Conservation (phyloP, 2,329 filamentous ascomycete species). For the Fusarium musae region DNA sequence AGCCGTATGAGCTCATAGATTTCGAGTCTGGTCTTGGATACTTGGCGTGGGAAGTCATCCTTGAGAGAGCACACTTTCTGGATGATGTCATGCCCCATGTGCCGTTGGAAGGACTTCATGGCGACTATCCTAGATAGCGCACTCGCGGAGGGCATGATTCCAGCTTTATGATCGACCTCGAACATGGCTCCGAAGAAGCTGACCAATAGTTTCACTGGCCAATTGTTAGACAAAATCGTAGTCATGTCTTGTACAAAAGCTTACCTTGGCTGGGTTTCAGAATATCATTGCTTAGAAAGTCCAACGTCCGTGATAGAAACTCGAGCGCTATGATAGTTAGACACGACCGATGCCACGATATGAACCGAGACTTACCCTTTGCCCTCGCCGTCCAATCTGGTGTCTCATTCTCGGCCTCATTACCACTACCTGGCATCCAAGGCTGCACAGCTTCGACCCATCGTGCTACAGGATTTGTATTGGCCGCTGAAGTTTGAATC, state of each 20-base stretch:
- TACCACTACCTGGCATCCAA: conserved; percentile 61
- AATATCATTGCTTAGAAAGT: conserved; percentile 57
- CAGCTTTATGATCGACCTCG: conserved; percentile 68
- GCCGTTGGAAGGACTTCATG: conserved; percentile 64
- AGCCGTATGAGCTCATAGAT: conserved; percentile 61
- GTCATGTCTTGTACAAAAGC: not conserved
- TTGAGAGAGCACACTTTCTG: conserved; percentile 61
- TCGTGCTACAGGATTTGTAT: conserved; percentile 60
- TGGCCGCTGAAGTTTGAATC: conserved; percentile 57
- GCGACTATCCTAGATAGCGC: conserved; percentile 61
- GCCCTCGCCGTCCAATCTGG: conserved; percentile 65
- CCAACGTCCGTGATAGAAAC: conserved; percentile 66
- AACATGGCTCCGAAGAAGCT: conserved; percentile 69
- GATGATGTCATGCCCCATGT: conserved; percentile 61
- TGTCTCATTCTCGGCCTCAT: conserved; percentile 54
- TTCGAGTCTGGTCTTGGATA: conserved; percentile 61
- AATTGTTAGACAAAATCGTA: conserved; percentile 9
- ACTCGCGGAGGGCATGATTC: conserved; percentile 64
- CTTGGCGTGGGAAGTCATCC: conserved; percentile 67
- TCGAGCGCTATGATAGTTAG: conserved; percentile 57
- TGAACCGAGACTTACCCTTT: conserved; percentile 54
- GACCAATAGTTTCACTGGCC: conserved; percentile 58
- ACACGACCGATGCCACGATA: not conserved
- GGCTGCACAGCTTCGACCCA: conserved; percentile 67
- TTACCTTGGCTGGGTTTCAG: conserved; percentile 63